Conservation (phyloP, 2,329 filamentous ascomycete genomes). For the Basipetospora chlamydospora region DNA sequence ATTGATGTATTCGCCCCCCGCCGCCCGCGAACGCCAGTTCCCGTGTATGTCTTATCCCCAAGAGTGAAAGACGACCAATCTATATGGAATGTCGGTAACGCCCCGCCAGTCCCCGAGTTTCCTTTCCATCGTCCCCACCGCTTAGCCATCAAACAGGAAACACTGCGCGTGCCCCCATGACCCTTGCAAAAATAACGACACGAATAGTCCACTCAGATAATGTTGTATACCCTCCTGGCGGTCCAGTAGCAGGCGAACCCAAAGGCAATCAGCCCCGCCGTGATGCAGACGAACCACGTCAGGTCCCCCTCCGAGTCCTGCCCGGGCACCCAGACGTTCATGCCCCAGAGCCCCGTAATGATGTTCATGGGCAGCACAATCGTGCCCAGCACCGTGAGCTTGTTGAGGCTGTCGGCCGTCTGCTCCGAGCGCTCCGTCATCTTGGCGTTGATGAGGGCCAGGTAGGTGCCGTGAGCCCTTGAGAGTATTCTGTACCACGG, state of each 20-base stretch:
- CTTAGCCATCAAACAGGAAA: no score
- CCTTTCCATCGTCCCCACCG: no score
- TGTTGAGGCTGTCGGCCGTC: constrained; percentile 87
- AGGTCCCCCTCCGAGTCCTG: constrained; percentile 67
- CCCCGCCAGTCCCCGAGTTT: no score
- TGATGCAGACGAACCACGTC: constrained; percentile 62
- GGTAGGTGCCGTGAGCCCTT: constrained; percentile 86
- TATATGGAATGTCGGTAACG: no score
- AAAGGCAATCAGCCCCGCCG: constrained; percentile 62
- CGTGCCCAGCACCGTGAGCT: constrained; percentile 87
- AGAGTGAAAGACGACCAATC: no score
- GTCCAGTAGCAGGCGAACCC: constrained; percentile 67
- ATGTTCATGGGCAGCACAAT: constrained; percentile 99
- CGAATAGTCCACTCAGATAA: constrained; percentile 45
- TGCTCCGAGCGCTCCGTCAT: constrained; percentile 98
- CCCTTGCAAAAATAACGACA: background rate
- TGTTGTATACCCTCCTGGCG: constrained; percentile 71
- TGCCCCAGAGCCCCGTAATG: constrained; percentile 95
- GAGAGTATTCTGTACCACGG: constrained; percentile 56
- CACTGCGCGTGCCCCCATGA: no score
- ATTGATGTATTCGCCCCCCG: no score
- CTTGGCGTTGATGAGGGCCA: constrained; percentile 97
- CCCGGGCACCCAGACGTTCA: constrained; percentile 95
- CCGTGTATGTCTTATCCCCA: no score
- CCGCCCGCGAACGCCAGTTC: no score